Evolutionary conservation across 192 early-diverging fungal species (phyloP), one percentile per base, ranked within the genome.

Genomic region (Lunasporangiospora selenospora): DNA sequence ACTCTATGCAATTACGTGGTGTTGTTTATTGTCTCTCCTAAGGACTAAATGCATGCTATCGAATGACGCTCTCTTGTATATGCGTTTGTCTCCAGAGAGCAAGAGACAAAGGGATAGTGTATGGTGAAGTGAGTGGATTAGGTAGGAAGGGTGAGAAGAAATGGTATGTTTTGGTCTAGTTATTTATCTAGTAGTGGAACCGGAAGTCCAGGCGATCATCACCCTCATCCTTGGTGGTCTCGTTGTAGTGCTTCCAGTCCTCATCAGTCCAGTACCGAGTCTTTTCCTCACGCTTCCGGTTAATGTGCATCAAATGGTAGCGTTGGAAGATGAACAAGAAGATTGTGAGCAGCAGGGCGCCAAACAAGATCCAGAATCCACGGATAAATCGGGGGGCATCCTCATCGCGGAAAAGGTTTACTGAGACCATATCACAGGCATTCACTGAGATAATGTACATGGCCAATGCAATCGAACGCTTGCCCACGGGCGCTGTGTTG

Each of bases 171-270:
- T 47, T 37, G 6, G 3, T 46, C 34, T 27, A 10, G 8, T 4
- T n/a, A 33, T 53, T 29, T n/a, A n/a, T 34, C 34, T 58, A 73
- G 44, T 73, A 73, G 40, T 26, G 42, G 24, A 53, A 73, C 9
- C 53, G 30, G 63, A 82, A 86, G 34, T 86, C 85, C 1, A 86
- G 52, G 10, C 83, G 73, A 48, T 80, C 61, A 46, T 76, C 83
- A 6, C 86, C 86, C 11, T 65, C 40, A 46, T 86, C 75, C 18
- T 41, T 84, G 2, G 86, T 88, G 9, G 77, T 86, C 19, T 76
- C 70, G 15, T 77, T 51, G 34, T 88, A 88, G 11, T 77, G 46
- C 7, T 55, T 65, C 65, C 81, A 78, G 29, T 88, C 80, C 11
- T 75, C 73, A 3, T 71, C 78, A 4, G 80, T 75, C 77, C 83